Evolutionary conservation across 352 stramenopile genomes (phyloP).

Genomic region (Lagenidium giganteum): DNA sequence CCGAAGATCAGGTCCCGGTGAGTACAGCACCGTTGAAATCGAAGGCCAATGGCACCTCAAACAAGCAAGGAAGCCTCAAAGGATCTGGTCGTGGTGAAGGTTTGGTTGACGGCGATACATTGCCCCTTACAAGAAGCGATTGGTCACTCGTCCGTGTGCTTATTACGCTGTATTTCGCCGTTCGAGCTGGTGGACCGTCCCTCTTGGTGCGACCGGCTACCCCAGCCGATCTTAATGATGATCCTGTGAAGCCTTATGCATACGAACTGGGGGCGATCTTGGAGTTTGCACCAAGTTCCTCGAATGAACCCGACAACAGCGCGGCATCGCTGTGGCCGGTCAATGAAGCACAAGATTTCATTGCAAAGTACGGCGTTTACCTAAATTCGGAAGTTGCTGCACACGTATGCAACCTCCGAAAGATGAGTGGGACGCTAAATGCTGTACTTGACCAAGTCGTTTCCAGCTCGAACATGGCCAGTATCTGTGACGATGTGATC

Average conservation of each 20-base stretch:
- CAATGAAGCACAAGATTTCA: constrained; percentile 60
- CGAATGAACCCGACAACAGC: neutral
- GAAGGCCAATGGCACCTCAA: constrained; percentile 8
- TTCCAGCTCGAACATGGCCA: constrained; percentile 71
- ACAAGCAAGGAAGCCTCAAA: constrained; percentile 8
- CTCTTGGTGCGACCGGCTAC: constrained; percentile 41
- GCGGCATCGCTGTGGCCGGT: constrained; percentile 23
- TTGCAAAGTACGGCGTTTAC: constrained; percentile 81
- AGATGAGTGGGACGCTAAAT: constrained; percentile 59
- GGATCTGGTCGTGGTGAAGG: constrained; percentile 67
- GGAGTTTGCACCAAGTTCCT: constrained; percentile 21
- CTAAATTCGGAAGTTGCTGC: constrained; percentile 78
- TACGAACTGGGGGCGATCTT: constrained; percentile 48
- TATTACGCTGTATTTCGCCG: constrained; percentile 75
- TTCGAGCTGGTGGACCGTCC: constrained; percentile 43
- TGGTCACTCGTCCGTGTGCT: constrained; percentile 80
- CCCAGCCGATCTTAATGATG: constrained; percentile 14
- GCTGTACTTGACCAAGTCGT: constrained; percentile 74
- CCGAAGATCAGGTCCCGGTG: constrained; percentile 21
- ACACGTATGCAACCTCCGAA: constrained; percentile 68
- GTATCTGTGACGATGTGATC: constrained; percentile 74
- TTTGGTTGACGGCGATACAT: constrained; percentile 66
- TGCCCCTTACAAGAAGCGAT: constrained; percentile 75
- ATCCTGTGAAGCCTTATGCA: constrained; percentile 33
- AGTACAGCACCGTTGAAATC: constrained; percentile 18